These are phyloP conservation scores for Naumovozyma dairenensis DNA, from an alignment of 805 yeast genomes.

Conservation along the genomic window DNA sequence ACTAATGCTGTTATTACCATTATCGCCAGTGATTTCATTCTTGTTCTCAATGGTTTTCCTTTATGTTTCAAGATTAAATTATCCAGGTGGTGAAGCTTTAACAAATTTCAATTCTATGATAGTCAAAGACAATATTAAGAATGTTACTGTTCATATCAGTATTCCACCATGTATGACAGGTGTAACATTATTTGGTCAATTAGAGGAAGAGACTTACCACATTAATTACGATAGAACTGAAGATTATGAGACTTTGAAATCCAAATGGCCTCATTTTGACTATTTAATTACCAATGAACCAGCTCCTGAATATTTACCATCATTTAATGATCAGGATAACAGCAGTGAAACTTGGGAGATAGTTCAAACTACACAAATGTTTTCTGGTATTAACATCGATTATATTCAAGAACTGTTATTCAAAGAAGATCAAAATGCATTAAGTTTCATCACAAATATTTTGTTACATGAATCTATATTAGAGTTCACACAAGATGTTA, in stretches of 20 bases:
- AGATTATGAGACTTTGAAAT: slow-evolving; percentile 29
- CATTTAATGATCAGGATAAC: slow-evolving; percentile 22
- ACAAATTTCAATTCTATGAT: slow-evolving; percentile 39
- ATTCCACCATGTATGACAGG: slow-evolving; percentile 85
- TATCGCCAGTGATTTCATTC: slow-evolving; percentile 30
- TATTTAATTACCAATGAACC: slow-evolving; percentile 36
- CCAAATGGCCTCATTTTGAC: slow-evolving; percentile 41
- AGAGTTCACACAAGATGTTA: slow-evolving; percentile 9
- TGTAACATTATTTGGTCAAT: slow-evolving; percentile 61
- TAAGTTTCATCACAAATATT: slow-evolving; percentile 4
- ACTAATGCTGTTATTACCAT: slow-evolving; percentile 24
- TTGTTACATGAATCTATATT: slow-evolving; percentile 5
- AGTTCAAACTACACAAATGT: slow-evolving; percentile 32
- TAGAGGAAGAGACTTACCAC: slow-evolving; percentile 30
- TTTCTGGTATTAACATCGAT: slow-evolving; percentile 31
- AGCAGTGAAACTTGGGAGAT: slow-evolving; percentile 34
- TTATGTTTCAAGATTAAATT: slow-evolving; percentile 60
- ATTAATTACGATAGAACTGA: slow-evolving; percentile 72
- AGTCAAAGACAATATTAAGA: slow-evolving; percentile 17
- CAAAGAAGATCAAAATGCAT: slow-evolving; percentile 13
- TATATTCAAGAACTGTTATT: slow-evolving; percentile 12
- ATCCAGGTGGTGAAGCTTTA: slow-evolving; percentile 84
- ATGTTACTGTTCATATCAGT: slow-evolving; percentile 55
- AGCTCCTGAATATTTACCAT: slow-evolving; percentile 9
- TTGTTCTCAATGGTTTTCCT: slow-evolving; percentile 42